phyloP scores from a whole-genome alignment of 1,139 yeast species.

The Saccharomyces hybrid region DNA sequence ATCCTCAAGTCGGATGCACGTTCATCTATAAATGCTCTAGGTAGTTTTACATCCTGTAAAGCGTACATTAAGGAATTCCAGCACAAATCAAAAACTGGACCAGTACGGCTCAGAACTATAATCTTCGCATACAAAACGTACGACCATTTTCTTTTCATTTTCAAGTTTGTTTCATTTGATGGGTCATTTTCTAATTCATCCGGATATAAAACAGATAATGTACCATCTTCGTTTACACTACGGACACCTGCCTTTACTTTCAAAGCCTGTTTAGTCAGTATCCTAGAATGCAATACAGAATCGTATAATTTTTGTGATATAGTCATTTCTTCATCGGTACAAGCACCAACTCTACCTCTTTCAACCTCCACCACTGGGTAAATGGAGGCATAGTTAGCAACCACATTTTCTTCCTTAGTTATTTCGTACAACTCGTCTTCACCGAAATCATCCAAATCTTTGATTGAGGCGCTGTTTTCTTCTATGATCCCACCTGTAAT shows the following conservation, averaged over 20 bases:
- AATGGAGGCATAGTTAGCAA: conserved; percentile 38
- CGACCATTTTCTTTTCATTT: conserved; percentile 40
- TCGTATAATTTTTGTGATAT: conserved; percentile 65
- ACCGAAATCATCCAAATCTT: conserved; percentile 31
- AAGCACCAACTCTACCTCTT: conserved; percentile 72
- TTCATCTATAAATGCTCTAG: conserved; percentile 59
- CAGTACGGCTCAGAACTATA: conserved; percentile 72
- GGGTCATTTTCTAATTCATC: conserved; percentile 30
- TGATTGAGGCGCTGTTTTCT: conserved; percentile 35
- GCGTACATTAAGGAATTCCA: conserved; percentile 67
- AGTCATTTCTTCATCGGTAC: conserved; percentile 86
- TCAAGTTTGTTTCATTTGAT: conserved; percentile 15
- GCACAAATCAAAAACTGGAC: conserved; percentile 73
- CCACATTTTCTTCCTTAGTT: conserved; percentile 17
- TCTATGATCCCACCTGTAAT: conserved; percentile 67
- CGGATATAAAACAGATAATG: conserved; percentile 37
- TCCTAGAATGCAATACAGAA: conserved; percentile 45
- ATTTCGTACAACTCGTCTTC: conserved; percentile 36
- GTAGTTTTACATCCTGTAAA: conserved; percentile 51
- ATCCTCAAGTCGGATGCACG: conserved; percentile 44
- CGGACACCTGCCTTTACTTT: conserved; percentile 45
- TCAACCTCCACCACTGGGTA: conserved; percentile 78
- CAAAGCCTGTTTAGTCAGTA: conserved; percentile 43
- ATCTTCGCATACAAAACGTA: conserved; percentile 68
- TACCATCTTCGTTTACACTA: conserved; percentile 37